Percentiles rank a stretch among this genome's conserved stretches.
Evolutionary conservation across 2,329 filamentous ascomycete genomes (phyloP).

Genomic region (Elsinoe fawcettii): DNA sequence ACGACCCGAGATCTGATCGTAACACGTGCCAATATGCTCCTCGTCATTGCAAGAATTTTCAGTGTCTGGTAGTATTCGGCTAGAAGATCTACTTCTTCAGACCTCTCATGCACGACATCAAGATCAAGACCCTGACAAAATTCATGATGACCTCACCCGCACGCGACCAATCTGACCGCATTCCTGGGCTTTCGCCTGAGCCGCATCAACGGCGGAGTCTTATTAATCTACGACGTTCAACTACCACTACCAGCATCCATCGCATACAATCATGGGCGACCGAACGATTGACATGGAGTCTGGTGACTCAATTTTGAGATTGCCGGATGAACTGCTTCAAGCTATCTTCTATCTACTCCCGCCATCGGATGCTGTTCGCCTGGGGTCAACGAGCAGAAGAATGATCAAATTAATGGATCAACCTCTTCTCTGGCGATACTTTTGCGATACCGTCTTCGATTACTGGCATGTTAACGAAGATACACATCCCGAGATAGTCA

Average conservation of each 20-base stretch:
- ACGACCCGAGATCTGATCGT: no score
- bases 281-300: neutral
- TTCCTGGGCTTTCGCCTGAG: neutral
- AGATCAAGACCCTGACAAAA: neutral
- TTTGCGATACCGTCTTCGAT: slow-evolving; percentile 61
- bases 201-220: neutral
- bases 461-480: slow-evolving; percentile 66
- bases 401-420: slow-evolving; percentile 61
- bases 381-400: slow-evolving; percentile 55
- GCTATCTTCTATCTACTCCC: slow-evolving; percentile 61
- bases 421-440: slow-evolving; percentile 68
- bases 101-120: neutral
- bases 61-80: neutral
- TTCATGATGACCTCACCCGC: slow-evolving; percentile 3
- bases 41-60: no score
- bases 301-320: slow-evolving; percentile 19
- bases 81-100: neutral
- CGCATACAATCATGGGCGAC: neutral
- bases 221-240: neutral
- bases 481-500: slow-evolving; percentile 48
- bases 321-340: slow-evolving; percentile 81
- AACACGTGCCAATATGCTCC: no score
- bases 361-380: slow-evolving; percentile 39
- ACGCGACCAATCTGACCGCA: slow-evolving; percentile 1
- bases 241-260: neutral